Conservation (phyloP, 805 yeast species). For the Grigorovia jiainica region DNA sequence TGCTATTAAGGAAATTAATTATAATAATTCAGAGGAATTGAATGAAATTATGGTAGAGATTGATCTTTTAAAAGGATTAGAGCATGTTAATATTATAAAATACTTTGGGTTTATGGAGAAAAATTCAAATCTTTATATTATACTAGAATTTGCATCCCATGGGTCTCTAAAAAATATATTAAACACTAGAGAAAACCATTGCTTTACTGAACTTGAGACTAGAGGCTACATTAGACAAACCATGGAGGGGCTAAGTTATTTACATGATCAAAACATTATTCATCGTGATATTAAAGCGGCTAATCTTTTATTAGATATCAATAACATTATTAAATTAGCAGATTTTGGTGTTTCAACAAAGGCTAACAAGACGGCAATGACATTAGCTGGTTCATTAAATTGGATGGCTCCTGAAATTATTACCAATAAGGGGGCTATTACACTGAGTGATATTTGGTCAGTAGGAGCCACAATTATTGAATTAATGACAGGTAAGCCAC, state of each 20-base stretch:
- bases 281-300: conserved; percentile 95
- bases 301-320: conserved; percentile 60
- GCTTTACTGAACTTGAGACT: conserved; percentile 53
- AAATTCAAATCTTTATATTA: conserved; percentile 62
- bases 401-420: conserved; percentile 99
- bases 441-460: conserved; percentile 89
- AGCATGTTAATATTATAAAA: conserved; percentile 85
- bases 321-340: conserved; percentile 77
- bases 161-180: conserved; percentile 48
- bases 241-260: conserved; percentile 56
- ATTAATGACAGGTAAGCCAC: conserved; percentile 77
- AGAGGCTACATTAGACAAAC: conserved; percentile 60
- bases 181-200: conserved; percentile 19
- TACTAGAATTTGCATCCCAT: conserved; percentile 61
- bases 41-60: conserved; percentile 53
- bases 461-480: conserved; percentile 93
- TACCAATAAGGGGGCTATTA: conserved; percentile 71
- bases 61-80: conserved; percentile 60
- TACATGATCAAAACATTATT: conserved; percentile 71
- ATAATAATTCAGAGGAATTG: conserved; percentile 67
- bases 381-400: conserved; percentile 80
- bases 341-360: conserved; percentile 95
- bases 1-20: conserved; percentile 71
- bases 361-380: conserved; percentile 50
- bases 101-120: conserved; percentile 82